Percentiles rank a stretch among this genome's conserved stretches.
These are phyloP conservation scores for Fusarium begoniae DNA, from an alignment of 2,329 filamentous ascomycete species.

Conservation along the genomic window DNA sequence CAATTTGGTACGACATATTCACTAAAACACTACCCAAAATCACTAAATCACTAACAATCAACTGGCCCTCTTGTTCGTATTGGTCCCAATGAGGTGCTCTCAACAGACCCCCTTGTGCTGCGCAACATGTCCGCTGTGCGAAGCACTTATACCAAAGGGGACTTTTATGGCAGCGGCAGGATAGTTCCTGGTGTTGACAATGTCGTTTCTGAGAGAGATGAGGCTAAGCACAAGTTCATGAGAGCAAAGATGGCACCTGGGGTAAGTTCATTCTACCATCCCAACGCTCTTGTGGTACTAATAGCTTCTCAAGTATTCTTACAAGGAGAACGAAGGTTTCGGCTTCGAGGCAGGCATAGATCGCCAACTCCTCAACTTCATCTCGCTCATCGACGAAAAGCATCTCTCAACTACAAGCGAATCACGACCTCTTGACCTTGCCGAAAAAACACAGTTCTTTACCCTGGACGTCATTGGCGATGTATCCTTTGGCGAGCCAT, in stretches of 20 bases:
- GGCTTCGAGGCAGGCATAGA: slow-evolving; percentile 53
- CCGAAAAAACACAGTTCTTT: slow-evolving; percentile 61
- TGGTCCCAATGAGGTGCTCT: slow-evolving; percentile 54
- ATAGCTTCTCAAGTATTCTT: slow-evolving; percentile 55
- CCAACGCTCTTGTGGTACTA: not conserved
- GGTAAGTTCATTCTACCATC: slow-evolving; percentile 42
- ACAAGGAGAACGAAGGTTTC: slow-evolving; percentile 58
- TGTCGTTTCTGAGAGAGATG: slow-evolving; percentile 61
- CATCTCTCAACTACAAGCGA: slow-evolving; percentile 53
- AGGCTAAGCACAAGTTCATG: slow-evolving; percentile 55
- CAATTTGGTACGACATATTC: slow-evolving; percentile 30
- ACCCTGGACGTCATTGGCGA: slow-evolving; percentile 64
- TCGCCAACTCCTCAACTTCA: slow-evolving; percentile 50
- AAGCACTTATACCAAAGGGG: slow-evolving; percentile 48
- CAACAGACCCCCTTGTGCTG: slow-evolving; percentile 51
- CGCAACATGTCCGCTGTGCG: slow-evolving; percentile 50
- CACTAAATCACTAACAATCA: not conserved
- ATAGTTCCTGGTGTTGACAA: slow-evolving; percentile 65
- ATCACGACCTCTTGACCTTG: slow-evolving; percentile 56
- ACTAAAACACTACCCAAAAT: no score
- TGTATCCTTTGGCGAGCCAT: slow-evolving; percentile 60
- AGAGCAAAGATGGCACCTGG: slow-evolving; percentile 56
- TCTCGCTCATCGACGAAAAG: slow-evolving; percentile 57
- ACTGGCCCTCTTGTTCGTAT: slow-evolving; percentile 52
- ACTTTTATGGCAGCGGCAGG: slow-evolving; percentile 59